Evolutionary conservation across 2,329 filamentous ascomycete genomes (phyloP).

Genomic region (Claviceps lovelessii): DNA sequence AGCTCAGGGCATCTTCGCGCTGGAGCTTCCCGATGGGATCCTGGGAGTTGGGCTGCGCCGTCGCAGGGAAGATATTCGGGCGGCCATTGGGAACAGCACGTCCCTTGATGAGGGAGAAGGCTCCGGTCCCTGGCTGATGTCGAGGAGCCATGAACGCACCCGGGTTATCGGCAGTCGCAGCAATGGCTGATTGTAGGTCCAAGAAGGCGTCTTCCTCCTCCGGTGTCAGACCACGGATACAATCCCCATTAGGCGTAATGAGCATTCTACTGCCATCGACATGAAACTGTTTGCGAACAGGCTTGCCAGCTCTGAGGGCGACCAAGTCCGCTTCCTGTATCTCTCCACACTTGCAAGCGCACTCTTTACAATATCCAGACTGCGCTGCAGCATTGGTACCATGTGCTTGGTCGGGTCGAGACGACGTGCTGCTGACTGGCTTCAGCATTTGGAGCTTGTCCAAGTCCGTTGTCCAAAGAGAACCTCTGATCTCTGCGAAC

Average conservation of each 20-base stretch:
- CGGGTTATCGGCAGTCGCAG: slow-evolving; percentile 33
- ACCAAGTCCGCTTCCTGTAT: slow-evolving; percentile 37
- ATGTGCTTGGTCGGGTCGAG: slow-evolving; percentile 15
- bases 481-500: slow-evolving; percentile 21
- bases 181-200: slow-evolving; percentile 48
- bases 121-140: slow-evolving; percentile 37
- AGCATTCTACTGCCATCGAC: slow-evolving; percentile 53
- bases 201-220: slow-evolving; percentile 60
- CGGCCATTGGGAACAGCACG: slow-evolving; percentile 50
- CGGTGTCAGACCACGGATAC: slow-evolving; percentile 54
- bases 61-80: slow-evolving; percentile 45
- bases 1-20: slow-evolving; percentile 50
- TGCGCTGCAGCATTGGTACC: slow-evolving; percentile 10
- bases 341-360: slow-evolving; percentile 25
- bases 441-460: slow-evolving; percentile 25
- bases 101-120: slow-evolving; percentile 49
- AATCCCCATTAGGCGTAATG: slow-evolving; percentile 62
- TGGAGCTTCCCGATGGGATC: slow-evolving; percentile 52
- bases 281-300: slow-evolving; percentile 42
- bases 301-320: slow-evolving; percentile 38
- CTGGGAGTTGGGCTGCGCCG: slow-evolving; percentile 30
- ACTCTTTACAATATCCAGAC: slow-evolving; percentile 22
- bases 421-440: slow-evolving; percentile 17
- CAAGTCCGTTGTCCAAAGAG: slow-evolving; percentile 18
- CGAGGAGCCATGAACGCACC: slow-evolving; percentile 42